A percentile compares a stretch with the other conserved stretches of the same genome.
phyloP scores from a whole-genome alignment of 2,329 filamentous ascomycete species.

The Aureobasidium mangrovei region DNA sequence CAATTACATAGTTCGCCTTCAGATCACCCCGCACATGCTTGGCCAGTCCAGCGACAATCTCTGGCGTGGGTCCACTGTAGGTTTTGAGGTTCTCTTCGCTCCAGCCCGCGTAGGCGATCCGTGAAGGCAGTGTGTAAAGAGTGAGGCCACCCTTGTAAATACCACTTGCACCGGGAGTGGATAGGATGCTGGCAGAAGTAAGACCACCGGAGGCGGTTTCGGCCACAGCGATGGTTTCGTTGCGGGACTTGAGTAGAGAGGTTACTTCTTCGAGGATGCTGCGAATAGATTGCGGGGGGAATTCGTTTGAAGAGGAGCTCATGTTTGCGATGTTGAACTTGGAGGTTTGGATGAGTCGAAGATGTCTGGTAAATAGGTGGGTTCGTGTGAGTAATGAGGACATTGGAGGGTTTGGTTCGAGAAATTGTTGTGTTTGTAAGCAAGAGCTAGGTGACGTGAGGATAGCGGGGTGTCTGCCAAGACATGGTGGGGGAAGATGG shows the following conservation, averaged over 20 bases:
- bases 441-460: neutral
- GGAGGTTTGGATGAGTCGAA: neutral
- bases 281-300: conserved; percentile 36
- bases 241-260: conserved; percentile 44
- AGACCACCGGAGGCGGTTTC: conserved; percentile 58
- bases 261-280: conserved; percentile 42
- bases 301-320: conserved; percentile 19
- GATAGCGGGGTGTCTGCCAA: neutral
- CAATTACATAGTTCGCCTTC: conserved; percentile 48
- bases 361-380: too few species aligned
- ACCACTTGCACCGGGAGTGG: conserved; percentile 48
- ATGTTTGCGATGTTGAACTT: neutral
- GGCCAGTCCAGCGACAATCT: conserved; percentile 49
- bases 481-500: too few species aligned
- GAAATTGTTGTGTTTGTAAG: neutral
- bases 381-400: too few species aligned
- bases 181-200: conserved; percentile 50
- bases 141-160: conserved; percentile 57
- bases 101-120: conserved; percentile 53
- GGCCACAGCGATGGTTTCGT: conserved; percentile 51
- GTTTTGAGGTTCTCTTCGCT: conserved; percentile 42
- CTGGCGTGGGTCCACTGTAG: conserved; percentile 53
- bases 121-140: conserved; percentile 51
- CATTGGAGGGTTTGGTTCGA: neutral
- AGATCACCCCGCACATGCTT: conserved; percentile 48